Evolutionary conservation across 2,329 filamentous ascomycete genomes (phyloP).

Genomic region (Pyricularia sp.): DNA sequence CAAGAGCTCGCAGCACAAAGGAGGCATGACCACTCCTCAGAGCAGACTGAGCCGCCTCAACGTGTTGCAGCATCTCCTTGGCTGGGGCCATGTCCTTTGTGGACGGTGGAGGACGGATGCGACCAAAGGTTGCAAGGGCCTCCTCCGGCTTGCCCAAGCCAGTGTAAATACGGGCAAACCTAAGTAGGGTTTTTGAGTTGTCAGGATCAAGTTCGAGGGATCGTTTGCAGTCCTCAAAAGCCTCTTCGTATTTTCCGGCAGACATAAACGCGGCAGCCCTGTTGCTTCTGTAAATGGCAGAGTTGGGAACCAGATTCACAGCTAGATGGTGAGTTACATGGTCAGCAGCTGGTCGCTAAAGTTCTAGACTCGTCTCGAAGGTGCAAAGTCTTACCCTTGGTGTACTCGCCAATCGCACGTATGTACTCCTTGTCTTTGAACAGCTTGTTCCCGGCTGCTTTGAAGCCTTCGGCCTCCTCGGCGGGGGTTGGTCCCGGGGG

Average conservation of each 20-base stretch:
- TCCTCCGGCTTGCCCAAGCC: slow-evolving; percentile 79
- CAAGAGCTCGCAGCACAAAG: slow-evolving; percentile 85
- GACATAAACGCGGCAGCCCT: slow-evolving; percentile 92
- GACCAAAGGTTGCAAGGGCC: slow-evolving; percentile 71
- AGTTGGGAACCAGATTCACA: slow-evolving; percentile 76
- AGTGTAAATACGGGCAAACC: slow-evolving; percentile 84
- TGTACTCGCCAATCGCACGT: slow-evolving; percentile 86
- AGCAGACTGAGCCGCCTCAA: slow-evolving; percentile 70
- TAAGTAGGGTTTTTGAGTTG: slow-evolving; percentile 81
- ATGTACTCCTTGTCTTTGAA: slow-evolving; percentile 92
- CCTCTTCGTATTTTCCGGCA: slow-evolving; percentile 66
- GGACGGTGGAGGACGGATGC: slow-evolving; percentile 71
- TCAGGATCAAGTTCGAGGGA: slow-evolving; percentile 76
- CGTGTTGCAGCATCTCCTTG: slow-evolving; percentile 73
- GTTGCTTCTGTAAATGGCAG: slow-evolving; percentile 87
- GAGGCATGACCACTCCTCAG: slow-evolving; percentile 70
- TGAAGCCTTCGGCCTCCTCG: slow-evolving; percentile 85
- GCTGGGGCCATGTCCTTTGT: slow-evolving; percentile 81
- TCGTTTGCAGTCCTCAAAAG: slow-evolving; percentile 76
- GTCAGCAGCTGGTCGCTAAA: neutral
- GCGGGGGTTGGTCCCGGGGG: slow-evolving; percentile 37
- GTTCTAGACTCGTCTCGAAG: neutral
- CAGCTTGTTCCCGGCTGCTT: slow-evolving; percentile 87
- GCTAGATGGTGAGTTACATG: slow-evolving; percentile 45
- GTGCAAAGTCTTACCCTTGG: slow-evolving; percentile 61